Conservation (phyloP, 805 yeast genomes). For the Ascoidea asiatica region DNA sequence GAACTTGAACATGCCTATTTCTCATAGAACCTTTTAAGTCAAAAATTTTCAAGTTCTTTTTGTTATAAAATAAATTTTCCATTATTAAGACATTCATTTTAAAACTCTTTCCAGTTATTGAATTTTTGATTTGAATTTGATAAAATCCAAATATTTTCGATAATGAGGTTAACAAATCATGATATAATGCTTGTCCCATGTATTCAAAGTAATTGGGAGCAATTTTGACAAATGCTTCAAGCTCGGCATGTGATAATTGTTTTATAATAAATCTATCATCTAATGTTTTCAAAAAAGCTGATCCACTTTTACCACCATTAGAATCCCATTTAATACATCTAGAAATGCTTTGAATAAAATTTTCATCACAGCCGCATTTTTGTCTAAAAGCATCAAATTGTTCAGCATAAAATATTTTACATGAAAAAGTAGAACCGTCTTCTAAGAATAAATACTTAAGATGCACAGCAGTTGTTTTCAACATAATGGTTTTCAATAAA, state of each 20-base stretch:
- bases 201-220: constrained; percentile 96
- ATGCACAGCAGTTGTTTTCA: constrained; percentile 78
- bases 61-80: constrained; percentile 88
- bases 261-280: constrained; percentile 86
- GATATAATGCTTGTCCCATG: constrained; percentile 89
- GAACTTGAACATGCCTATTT: constrained; percentile 79
- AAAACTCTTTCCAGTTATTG: constrained; percentile 59
- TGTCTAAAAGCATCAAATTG: constrained; percentile 90
- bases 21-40: constrained; percentile 98
- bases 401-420: constrained; percentile 90
- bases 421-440: constrained; percentile 68
- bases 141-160: constrained; percentile 94
- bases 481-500: constrained; percentile 52
- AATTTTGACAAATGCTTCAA: constrained; percentile 87
- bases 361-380: constrained; percentile 64
- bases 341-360: constrained; percentile 78
- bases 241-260: constrained; percentile 75
- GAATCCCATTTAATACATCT: constrained; percentile 95
- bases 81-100: constrained; percentile 86
- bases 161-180: constrained; percentile 85
- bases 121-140: constrained; percentile 79
- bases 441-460: constrained; percentile 86
- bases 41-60: constrained; percentile 72
- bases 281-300: constrained; percentile 81
- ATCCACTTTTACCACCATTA: constrained; percentile 93